Conservation (phyloP, 202 grass and related monocot genomes). For the Schoenoplectus triqueter region DNA sequence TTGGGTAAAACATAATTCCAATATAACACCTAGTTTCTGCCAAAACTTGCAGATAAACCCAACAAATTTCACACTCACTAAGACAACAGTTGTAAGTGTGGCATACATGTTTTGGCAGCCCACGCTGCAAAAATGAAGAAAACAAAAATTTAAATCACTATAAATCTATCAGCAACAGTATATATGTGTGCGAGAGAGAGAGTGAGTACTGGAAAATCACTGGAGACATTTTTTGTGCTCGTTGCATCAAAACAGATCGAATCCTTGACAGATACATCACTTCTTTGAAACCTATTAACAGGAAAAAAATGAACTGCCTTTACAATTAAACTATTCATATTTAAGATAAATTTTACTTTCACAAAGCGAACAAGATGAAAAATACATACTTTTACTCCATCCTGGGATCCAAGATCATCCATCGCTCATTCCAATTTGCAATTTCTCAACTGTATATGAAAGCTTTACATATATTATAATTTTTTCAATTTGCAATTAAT, state of each 20-base stretch:
- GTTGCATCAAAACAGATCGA: slow-evolving; percentile 82
- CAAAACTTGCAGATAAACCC: no score
- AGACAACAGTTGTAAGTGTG: no score
- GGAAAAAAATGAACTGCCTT: slow-evolving; percentile 38
- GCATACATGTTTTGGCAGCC: slow-evolving; percentile 74
- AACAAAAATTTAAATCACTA: background rate
- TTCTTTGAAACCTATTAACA: slow-evolving; percentile 63
- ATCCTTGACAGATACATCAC: slow-evolving; percentile 73
- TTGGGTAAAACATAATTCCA: no score
- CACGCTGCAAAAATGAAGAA: slow-evolving; percentile 51
- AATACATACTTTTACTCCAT: slow-evolving; percentile 97
- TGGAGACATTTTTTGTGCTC: slow-evolving; percentile 95
- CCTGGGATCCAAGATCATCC: slow-evolving; percentile 94
- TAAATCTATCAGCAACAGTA: background rate
- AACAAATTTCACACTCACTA: no score
- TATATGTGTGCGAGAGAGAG: background rate
- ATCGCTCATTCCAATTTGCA: slow-evolving; percentile 75
- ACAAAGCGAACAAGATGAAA: slow-evolving; percentile 27
- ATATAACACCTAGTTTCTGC: no score
- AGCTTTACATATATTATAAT: slow-evolving; percentile 28
- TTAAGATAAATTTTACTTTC: background rate
- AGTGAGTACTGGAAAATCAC: slow-evolving; percentile 88
- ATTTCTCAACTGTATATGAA: slow-evolving; percentile 70
- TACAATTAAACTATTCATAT: slow-evolving; percentile 17
- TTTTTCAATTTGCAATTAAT: slow-evolving; percentile 15